phyloP scores from a whole-genome alignment of 768 basidiomycete species.

The Pleurotus cornucopiae region DNA sequence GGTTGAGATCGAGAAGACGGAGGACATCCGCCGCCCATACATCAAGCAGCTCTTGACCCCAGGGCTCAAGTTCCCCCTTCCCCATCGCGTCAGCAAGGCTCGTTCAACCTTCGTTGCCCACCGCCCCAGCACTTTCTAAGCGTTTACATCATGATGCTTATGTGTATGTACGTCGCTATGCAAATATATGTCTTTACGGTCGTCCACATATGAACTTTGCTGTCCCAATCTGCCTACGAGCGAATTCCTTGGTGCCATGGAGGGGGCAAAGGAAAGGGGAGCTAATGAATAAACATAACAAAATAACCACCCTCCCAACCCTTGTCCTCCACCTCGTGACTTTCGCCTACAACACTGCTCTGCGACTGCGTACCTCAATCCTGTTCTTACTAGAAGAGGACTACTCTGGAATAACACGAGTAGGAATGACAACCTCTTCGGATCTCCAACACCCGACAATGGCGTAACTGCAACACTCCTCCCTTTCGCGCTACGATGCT shows the following conservation, averaged over 20 bases:
- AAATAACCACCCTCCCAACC: not conserved
- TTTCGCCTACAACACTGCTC: not conserved
- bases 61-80: constrained; percentile 94
- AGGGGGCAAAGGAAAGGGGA: not conserved
- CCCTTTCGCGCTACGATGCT: too few relatives aligned
- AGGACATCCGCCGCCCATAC: constrained; percentile 92
- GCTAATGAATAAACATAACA: not conserved
- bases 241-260: not conserved
- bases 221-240: too few relatives aligned
- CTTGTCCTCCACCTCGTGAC: not conserved
- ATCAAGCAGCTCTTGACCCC: constrained; percentile 94
- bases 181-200: constrained; percentile 1
- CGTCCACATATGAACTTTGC: not conserved
- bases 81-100: constrained; percentile 78
- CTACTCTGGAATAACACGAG: not conserved
- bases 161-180: not conserved
- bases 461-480: not conserved
- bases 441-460: not conserved
- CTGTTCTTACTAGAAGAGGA: not conserved
- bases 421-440: not conserved
- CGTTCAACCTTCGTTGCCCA: constrained; percentile 78
- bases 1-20: constrained; percentile 89
- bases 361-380: not conserved
- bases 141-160: too few relatives aligned
- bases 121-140: constrained; percentile 72